phyloP scores from a whole-genome alignment of 345 rosid genomes.

The Gossypium australe region DNA sequence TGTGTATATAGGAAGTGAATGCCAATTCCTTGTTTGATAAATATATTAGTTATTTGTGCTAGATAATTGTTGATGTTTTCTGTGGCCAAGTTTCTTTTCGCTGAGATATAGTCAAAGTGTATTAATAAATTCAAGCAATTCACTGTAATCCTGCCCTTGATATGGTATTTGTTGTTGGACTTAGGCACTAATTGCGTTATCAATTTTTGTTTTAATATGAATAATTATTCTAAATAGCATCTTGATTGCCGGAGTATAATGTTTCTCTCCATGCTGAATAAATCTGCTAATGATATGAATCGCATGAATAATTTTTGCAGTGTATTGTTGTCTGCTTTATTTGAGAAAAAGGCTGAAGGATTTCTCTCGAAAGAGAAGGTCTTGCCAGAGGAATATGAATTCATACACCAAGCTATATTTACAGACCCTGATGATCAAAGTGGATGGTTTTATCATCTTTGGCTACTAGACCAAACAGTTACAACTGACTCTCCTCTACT shows the following conservation, averaged over 20 bases:
- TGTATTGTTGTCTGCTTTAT: slow-evolving; percentile 61
- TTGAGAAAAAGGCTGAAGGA: slow-evolving; percentile 49
- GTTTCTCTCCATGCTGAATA: background rate
- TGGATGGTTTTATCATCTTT: slow-evolving; percentile 97
- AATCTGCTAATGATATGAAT: background rate
- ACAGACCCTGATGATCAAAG: slow-evolving; percentile 92
- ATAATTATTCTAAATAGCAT: background rate
- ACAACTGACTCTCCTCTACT: slow-evolving; percentile 58
- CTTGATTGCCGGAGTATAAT: background rate
- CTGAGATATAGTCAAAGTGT: background rate
- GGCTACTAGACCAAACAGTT: slow-evolving; percentile 90
- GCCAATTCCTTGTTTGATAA: background rate
- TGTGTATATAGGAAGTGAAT: background rate
- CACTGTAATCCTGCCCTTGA: background rate
- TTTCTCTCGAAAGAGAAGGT: slow-evolving; percentile 46
- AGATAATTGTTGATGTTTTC: background rate
- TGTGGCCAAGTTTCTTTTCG: background rate
- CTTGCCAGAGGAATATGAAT: slow-evolving; percentile 60
- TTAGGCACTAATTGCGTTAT: background rate
- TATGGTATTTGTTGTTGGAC: background rate
- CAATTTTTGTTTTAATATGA: background rate
- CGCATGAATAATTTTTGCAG: slow-evolving; percentile 39
- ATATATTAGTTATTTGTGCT: background rate
- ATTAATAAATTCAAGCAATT: background rate
- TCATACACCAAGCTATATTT: slow-evolving; percentile 71